A percentile compares a stretch with the other conserved stretches of the same genome.
Evolutionary conservation across 75 land plant species (phyloP).

Genomic region (Adiantum capillusveneris): DNA sequence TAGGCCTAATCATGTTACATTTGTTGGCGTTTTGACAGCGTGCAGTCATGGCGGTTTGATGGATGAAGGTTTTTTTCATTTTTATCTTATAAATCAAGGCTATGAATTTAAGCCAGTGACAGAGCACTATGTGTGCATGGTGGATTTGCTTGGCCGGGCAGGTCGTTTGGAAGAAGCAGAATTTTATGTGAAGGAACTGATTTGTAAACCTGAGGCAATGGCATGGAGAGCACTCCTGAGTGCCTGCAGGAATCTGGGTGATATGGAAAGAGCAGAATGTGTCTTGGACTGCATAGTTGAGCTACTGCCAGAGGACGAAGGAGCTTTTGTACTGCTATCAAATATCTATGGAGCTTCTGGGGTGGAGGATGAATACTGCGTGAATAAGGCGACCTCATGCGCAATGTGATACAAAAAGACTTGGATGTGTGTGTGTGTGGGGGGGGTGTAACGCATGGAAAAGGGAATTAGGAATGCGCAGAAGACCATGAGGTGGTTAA

Average conservation of each 20-base stretch:
- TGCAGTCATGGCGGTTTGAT: slow-evolving; percentile 2
- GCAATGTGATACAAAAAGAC: no score
- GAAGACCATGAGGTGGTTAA: no score
- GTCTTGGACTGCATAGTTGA: background rate
- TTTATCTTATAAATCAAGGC: background rate
- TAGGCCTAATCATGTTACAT: slow-evolving; percentile 17
- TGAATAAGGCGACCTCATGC: no score
- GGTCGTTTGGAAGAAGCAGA: slow-evolving; percentile 3
- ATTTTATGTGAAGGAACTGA: background rate
- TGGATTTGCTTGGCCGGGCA: slow-evolving; percentile 3
- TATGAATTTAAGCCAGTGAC: background rate
- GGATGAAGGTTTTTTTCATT: background rate
- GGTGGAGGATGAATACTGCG: background rate
- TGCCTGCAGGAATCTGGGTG: background rate
- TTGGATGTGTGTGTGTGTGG: no score
- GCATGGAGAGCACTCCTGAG: slow-evolving; percentile 2
- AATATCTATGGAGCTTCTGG: slow-evolving; percentile 1
- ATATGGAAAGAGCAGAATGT: slow-evolving; percentile 2
- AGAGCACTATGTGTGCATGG: no score
- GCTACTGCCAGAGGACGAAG: slow-evolving; percentile 7
- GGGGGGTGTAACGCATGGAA: no score
- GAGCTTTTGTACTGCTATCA: slow-evolving; percentile 6
- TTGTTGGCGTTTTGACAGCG: slow-evolving; percentile 4
- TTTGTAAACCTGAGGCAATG: background rate
- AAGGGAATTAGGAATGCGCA: no score